Evolutionary conservation across 331 rosid genomes (phyloP), one percentile per base, ranked within the genome.

Genomic region (Quercus lobata): DNA sequence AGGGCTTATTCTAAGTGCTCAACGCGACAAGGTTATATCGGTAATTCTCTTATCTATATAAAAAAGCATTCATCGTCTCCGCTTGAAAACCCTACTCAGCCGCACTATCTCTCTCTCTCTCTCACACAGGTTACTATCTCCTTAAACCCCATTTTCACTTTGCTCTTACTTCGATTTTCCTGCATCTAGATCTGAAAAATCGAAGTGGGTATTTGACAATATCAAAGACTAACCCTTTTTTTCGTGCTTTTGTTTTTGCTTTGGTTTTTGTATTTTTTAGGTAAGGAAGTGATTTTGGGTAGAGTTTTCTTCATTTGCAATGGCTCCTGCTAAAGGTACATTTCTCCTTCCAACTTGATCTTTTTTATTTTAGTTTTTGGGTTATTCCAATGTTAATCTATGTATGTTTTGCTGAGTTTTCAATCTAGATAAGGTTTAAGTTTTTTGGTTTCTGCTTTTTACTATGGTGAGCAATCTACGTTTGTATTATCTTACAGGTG

Each of bases 1-100:
- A 25, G 70, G 70, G 70, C 41, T 15, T 6, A 29, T 16, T 12
- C 19, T 32, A 21, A 15, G 35, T 66, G 24, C 15, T 7, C 4
- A 66, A 66, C 4, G 49, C 1, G 2, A 68, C 52, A 19, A 68
- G 72, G 72, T 68, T 68, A 68, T 34, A 68, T 68, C 17, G 12
- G 72, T 68, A 68, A 68, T 35, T 35, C 72, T 4, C 17, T 22
- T 19, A 6, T 35, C 2, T 35, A 71, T 81, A 76, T 81, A 70
- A 69, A 9, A 22, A 6, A 0, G 9, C 72, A 21, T 56, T n/a
- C 24, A 65, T 66, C 79, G 30, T 72, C 82, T 14, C 79, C 66
- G 1, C 19, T 46, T 3, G 2, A 11, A 78, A 83, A 78, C 86
- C 86, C 83, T 74, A 83, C 61, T 21, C 73, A 30, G 86, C 83